phyloP scores from a whole-genome alignment of 2,329 filamentous ascomycete genomes.

The Taxawa tesnikishii region DNA sequence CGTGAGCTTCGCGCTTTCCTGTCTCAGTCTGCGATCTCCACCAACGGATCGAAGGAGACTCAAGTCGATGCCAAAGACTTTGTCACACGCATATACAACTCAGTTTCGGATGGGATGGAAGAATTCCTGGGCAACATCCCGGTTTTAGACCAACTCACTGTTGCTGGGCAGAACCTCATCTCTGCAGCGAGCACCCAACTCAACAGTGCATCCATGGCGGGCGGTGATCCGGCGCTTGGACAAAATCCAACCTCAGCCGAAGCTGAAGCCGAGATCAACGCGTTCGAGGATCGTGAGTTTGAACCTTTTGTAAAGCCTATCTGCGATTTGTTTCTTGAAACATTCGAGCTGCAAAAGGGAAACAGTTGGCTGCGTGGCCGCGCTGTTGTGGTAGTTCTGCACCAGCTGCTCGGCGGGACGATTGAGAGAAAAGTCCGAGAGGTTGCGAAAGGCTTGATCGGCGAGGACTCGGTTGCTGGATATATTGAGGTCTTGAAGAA shows the following conservation, averaged over 20 bases:
- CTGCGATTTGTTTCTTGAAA: constrained; percentile 91
- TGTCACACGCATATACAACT: constrained; percentile 89
- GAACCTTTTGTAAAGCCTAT: constrained; percentile 98
- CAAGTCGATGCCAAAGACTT: constrained; percentile 62
- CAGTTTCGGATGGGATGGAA: constrained; percentile 94
- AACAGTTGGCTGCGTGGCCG: constrained; percentile 96
- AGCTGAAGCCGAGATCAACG: constrained; percentile 85
- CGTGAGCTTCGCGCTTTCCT: constrained; percentile 85
- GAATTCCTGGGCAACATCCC: constrained; percentile 94
- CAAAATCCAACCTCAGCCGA: constrained; percentile 43
- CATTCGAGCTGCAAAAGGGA: constrained; percentile 86
- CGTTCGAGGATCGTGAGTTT: constrained; percentile 78
- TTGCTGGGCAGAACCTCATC: constrained; percentile 83
- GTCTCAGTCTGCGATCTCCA: constrained; percentile 70
- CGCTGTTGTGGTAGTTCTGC: constrained; percentile 89
- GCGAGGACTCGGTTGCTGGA: constrained; percentile 65
- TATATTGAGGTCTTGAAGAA: constrained; percentile 66
- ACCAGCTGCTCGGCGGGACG: constrained; percentile 88
- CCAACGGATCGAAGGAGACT: constrained; percentile 48
- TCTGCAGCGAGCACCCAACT: constrained; percentile 53
- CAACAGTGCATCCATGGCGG: constrained; percentile 22
- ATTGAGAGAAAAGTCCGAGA: constrained; percentile 94
- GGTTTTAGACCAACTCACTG: constrained; percentile 84
- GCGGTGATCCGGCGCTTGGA: constrained; percentile 29
- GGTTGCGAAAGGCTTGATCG: constrained; percentile 57